A percentile compares a stretch with the other conserved stretches of the same genome.
phyloP scores from a whole-genome alignment of 306 rosid genomes.

The Datisca glomerata region DNA sequence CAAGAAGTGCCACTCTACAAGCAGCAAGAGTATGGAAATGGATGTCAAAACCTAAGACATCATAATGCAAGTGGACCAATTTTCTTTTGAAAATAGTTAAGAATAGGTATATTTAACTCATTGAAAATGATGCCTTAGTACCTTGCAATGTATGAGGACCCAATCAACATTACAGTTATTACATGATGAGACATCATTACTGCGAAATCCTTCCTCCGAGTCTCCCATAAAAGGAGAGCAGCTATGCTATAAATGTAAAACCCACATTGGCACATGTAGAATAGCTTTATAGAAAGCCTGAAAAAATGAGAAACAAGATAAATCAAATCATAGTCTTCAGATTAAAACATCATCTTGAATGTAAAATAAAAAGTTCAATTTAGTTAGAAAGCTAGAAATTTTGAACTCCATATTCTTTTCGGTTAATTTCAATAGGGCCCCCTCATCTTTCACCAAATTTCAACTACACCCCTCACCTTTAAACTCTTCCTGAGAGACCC shows the following conservation, averaged over 20 bases:
- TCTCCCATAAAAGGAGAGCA: constrained; percentile 90
- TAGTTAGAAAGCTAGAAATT: constrained; percentile 1
- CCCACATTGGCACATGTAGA: constrained; percentile 87
- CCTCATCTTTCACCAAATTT: too few relatives aligned
- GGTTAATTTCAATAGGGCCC: too few relatives aligned
- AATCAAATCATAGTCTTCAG: constrained; percentile 18
- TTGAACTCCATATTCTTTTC: background rate
- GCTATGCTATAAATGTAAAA: constrained; percentile 83
- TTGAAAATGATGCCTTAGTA: constrained; percentile 18
- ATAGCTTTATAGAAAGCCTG: constrained; percentile 65
- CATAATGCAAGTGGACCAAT: background rate
- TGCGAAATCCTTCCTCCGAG: constrained; percentile 88
- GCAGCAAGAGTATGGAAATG: too few relatives aligned
- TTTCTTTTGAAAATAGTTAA: background rate
- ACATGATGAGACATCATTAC: constrained; percentile 98
- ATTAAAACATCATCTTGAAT: too few relatives aligned
- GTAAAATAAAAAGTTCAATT: too few relatives aligned
- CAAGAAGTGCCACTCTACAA: too few relatives aligned
- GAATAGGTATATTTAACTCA: background rate
- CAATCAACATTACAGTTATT: constrained; percentile 68
- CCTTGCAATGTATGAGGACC: constrained; percentile 69
- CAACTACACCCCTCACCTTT: too few relatives aligned
- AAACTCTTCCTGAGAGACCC: too few relatives aligned
- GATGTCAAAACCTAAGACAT: too few relatives aligned
- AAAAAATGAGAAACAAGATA: constrained; percentile 19